Percentiles rank a stretch among this genome's conserved stretches.
phyloP scores from a whole-genome alignment of 225 moss, liverwort and hornwort species.

The Lunularia cruciata region DNA sequence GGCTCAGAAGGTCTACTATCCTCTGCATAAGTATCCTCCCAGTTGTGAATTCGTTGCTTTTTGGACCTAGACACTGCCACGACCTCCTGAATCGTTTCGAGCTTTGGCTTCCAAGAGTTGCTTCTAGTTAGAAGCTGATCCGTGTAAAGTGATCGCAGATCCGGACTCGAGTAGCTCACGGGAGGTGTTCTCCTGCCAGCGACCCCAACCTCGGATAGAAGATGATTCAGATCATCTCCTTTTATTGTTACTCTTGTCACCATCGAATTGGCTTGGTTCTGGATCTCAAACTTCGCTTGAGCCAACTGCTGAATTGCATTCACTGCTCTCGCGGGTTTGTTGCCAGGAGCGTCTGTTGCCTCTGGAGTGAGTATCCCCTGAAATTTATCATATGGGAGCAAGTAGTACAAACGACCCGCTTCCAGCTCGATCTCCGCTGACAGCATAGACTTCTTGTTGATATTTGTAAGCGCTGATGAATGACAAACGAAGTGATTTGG shows the following conservation, averaged over 20 bases:
- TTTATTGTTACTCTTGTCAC: constrained; percentile 16
- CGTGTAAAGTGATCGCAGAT: constrained; percentile 29
- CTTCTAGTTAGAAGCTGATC: constrained; percentile 21
- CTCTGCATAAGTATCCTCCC: constrained; percentile 14
- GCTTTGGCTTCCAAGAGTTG: constrained; percentile 38
- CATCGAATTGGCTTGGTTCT: constrained; percentile 17
- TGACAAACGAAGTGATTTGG: constrained; percentile 41
- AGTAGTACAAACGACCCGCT: constrained; percentile 33
- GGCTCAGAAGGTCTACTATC: constrained; percentile 15
- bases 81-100: constrained; percentile 42
- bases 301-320: constrained; percentile 19
- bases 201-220: neutral
- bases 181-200: constrained; percentile 9
- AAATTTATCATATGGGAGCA: constrained; percentile 35
- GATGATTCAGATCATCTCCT: constrained; percentile 30
- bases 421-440: constrained; percentile 35
- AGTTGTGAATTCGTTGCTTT: constrained; percentile 28
- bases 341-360: neutral
- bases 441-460: constrained; percentile 37
- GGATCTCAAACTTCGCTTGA: constrained; percentile 30
- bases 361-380: constrained; percentile 29
- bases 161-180: constrained; percentile 33
- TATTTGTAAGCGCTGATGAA: constrained; percentile 23
- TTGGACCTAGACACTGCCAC: constrained; percentile 24
- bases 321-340: constrained; percentile 17